Base-by-base conservation (phyloP, 768 basidiomycete genomes). In the Tylopilus subfusipes region DNA sequence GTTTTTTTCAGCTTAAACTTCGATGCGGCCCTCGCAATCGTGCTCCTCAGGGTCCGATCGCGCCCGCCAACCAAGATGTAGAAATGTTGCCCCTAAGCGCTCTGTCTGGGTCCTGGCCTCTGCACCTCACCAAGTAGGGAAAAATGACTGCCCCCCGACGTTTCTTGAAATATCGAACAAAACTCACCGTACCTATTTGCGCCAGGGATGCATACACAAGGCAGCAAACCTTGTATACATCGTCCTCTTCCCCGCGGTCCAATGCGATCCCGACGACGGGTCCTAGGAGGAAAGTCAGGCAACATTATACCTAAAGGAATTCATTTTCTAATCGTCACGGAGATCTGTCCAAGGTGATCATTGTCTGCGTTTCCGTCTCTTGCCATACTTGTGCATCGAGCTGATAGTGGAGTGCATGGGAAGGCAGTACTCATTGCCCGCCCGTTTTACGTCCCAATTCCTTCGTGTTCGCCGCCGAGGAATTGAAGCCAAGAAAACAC, bases 391-490 rank as follows among this genome's bases (percentile, higher is more conserved):
- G 18, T 21, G 8, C 25, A 21, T n/a, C n/a, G n/a, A n/a, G n/a
- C n/a, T n/a, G n/a, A 4, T 6, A 27, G 19, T n/a, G 22, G 24
- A n/a, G 42, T 21, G 29, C 24, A 24, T 22, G 33, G 14, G n/a
- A n/a, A n/a, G n/a, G n/a, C n/a, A n/a, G n/a, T n/a, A n/a, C n/a
- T n/a, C n/a, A n/a, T n/a, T 12, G 16, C 18, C 18, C 42, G 25
- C 39, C 27, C 27, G 25, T 34, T 56, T 56, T 57, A 56, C 44
- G 44, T 56, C 54, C 25, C 12, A 33, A 21, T 29, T 18, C 13
- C 25, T 47, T 31, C 30, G 24, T 42, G 27, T 34, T 56, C 33
- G 39, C 21, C 27, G 21, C 14, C 46, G 43, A 21, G 43, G 9
- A 3, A 6, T 4, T 34, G 19, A 33, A 14, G 39, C 12, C n/a